Conservation (phyloP, 768 basidiomycete species). For the Leccinum truebloodii region DNA sequence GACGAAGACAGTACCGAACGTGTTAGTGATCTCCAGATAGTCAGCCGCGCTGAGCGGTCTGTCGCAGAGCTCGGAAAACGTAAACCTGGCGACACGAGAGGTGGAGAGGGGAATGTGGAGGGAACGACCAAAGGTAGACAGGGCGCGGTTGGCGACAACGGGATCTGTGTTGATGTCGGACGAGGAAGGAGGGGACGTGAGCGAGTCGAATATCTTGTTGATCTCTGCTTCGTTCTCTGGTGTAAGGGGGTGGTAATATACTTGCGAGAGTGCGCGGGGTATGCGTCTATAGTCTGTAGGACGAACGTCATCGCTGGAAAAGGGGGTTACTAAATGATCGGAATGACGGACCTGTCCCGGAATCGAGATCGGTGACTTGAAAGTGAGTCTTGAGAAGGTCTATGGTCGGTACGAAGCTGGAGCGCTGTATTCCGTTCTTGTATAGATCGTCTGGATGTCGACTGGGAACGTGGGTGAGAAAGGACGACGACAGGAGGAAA, state of each 20-base stretch:
- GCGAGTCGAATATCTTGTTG: slow-evolving; percentile 77
- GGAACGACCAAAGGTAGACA: slow-evolving; percentile 90
- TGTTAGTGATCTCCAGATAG: slow-evolving; percentile 90
- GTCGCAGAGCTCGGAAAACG: slow-evolving; percentile 84
- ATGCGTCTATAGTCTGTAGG: slow-evolving; percentile 87
- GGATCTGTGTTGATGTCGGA: slow-evolving; percentile 40
- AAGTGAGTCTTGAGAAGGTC: slow-evolving; percentile 88
- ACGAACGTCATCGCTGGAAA: not conserved
- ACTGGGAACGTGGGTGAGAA: slow-evolving; percentile 42
- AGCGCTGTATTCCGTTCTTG: slow-evolving; percentile 97
- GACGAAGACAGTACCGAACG: slow-evolving; percentile 86
- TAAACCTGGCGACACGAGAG: slow-evolving; percentile 78
- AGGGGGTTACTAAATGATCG: not conserved
- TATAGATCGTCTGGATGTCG: slow-evolving; percentile 97
- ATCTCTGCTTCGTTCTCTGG: slow-evolving; percentile 68
- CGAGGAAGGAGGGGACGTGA: slow-evolving; percentile 53
- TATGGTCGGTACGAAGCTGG: slow-evolving; percentile 93
- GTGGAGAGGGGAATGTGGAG: slow-evolving; percentile 80
- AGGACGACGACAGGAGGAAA: not conserved
- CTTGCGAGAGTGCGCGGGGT: slow-evolving; percentile 89
- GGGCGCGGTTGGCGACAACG: slow-evolving; percentile 57
- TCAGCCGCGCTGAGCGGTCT: slow-evolving; percentile 92
- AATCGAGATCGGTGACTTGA: slow-evolving; percentile 89
- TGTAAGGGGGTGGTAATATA: slow-evolving; percentile 85
- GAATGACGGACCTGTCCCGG: slow-evolving; percentile 73